Base-by-base conservation (phyloP, 2,329 filamentous ascomycete genomes). In the Orbilia oligospora region DNA sequence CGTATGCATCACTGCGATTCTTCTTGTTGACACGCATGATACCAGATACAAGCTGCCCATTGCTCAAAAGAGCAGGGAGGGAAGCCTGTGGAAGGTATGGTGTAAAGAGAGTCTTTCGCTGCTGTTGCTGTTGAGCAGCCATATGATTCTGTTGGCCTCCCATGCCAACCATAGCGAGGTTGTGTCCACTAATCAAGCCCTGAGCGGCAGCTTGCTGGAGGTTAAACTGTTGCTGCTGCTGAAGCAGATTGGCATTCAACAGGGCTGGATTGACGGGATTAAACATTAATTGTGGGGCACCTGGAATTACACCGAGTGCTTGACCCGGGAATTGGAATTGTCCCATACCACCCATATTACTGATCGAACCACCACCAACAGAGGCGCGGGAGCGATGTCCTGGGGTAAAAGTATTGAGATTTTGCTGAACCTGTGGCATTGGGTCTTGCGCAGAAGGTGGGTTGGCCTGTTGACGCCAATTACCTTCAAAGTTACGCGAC, bases 1-100 rank as follows among this genome's bases (percentile, higher is more conserved):
- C 96, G 83, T 99, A 99, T 30, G 96, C 96, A 85, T 99, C 96
- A 82, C 95, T 98, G 80, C 96, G 92, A 86, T 99, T 99, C 88
- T 99, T 99, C 88, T 98, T 99, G 89, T 99, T 99, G 81, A 99
- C 96, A 78, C 96, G 93, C 66, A 99, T 91, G 82, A 97, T 94
- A 86, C 96, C 96, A 79, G 95, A 95, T 69, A 99, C 96, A 73
- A 99, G 91, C 85, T 97, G 94, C 18, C 96, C 96, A 83, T 97
- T 93, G 78, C 90, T 91, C 73, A 98, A 89, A 46, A 99, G 89
- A 64, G 94, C 95, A 75, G 96, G 96, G 20, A 99, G 88, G 75
- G 92, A 97, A 5, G 95, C 95, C 84, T 99, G 96, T 16, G 96
- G 95, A 64, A 99, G 89, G 83, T 99, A 99, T 80, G 96, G 96